Evolutionary conservation across 1,139 yeast genomes (phyloP).

Genomic region (Candida pseudoviswanathii): DNA sequence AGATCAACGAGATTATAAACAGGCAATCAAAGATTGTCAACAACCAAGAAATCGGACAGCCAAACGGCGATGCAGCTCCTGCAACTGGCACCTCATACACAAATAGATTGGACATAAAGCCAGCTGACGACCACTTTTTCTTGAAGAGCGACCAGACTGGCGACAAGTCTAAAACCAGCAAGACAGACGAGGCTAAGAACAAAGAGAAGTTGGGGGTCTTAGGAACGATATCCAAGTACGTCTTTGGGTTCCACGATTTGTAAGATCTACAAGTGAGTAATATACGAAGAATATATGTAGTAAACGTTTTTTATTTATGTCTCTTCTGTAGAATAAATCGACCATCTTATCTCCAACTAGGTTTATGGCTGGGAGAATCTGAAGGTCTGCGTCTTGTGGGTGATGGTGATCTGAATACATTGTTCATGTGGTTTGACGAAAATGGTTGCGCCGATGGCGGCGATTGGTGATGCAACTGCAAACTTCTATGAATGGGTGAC

Average conservation of each 20-base stretch:
- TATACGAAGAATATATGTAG: not conserved
- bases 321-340: not conserved
- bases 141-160: conserved; percentile 27
- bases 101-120: conserved; percentile 41
- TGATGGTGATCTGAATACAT: conserved; percentile 11
- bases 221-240: conserved; percentile 37
- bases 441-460: conserved; percentile 2
- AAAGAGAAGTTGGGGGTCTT: conserved; percentile 37
- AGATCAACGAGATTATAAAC: conserved; percentile 5
- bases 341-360: conserved; percentile 11
- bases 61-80: not conserved
- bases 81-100: conserved; percentile 16
- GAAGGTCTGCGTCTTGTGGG: conserved; percentile 11
- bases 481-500: conserved; percentile 9
- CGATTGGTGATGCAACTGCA: conserved; percentile 5
- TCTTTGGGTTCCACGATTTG: conserved; percentile 51
- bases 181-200: conserved; percentile 9
- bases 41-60: not conserved
- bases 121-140: conserved; percentile 36
- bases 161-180: conserved; percentile 3
- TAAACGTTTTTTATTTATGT: not conserved
- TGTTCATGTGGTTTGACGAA: conserved; percentile 2
- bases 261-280: conserved; percentile 16
- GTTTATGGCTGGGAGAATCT: conserved; percentile 5
- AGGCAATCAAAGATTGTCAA: conserved; percentile 1